phyloP scores from a whole-genome alignment of 2,329 filamentous ascomycete species.

The Xylariaceae sp. region DNA sequence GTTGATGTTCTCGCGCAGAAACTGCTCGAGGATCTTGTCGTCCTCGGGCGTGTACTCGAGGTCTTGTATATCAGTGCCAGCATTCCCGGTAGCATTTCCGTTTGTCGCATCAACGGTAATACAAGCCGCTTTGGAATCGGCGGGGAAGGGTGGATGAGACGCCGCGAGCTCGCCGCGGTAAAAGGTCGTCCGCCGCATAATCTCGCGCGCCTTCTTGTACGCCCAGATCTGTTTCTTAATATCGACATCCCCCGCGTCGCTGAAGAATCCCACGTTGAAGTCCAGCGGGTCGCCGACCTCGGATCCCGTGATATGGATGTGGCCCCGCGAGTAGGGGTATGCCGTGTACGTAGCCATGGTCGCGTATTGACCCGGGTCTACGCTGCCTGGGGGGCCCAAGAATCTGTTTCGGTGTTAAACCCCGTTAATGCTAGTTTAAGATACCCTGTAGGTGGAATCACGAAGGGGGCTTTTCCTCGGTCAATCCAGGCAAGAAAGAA shows the following conservation, averaged over 20 bases:
- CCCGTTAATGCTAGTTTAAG: no score
- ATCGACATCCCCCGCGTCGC: constrained; percentile 56
- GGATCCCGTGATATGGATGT: constrained; percentile 62
- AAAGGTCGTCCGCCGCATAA: constrained; percentile 60
- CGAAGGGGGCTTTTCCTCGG: no score
- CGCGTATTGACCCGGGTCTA: constrained; percentile 53
- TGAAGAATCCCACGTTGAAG: constrained; percentile 65
- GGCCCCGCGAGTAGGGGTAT: constrained; percentile 66
- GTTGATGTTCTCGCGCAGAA: constrained; percentile 45
- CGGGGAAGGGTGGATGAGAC: constrained; percentile 53
- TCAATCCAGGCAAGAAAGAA: no score
- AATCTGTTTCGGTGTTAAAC: constrained; percentile 15
- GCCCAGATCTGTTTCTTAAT: constrained; percentile 65
- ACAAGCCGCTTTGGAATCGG: constrained; percentile 47
- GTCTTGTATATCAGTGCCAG: constrained; percentile 43
- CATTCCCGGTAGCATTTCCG: not conserved
- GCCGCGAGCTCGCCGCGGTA: constrained; percentile 55
- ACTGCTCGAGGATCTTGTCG: constrained; percentile 53
- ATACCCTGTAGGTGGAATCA: no score
- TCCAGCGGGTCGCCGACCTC: constrained; percentile 52
- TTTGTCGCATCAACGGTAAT: constrained; percentile 4
- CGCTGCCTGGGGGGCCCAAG: constrained; percentile 2
- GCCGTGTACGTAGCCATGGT: constrained; percentile 58
- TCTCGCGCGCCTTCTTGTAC: constrained; percentile 71
- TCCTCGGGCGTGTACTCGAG: constrained; percentile 57